Evolutionary conservation across 176 grass and related monocot species (phyloP).

Genomic region (Olyra latifolia): DNA sequence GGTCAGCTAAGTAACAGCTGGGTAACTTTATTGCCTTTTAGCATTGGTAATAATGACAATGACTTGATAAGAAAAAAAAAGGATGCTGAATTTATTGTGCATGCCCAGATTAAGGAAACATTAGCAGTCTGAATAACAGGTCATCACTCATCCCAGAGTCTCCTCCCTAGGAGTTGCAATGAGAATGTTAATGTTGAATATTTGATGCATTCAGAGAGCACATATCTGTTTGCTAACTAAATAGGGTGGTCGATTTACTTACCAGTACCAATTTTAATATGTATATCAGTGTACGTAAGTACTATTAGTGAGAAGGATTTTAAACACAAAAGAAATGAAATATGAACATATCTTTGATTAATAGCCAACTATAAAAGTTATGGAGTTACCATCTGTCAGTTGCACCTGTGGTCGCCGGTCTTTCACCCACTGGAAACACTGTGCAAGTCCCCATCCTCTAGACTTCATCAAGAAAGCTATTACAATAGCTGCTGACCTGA

Average conservation of each 20-base stretch:
- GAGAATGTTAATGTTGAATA: neutral
- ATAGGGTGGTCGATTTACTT: neutral
- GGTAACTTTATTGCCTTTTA: neutral
- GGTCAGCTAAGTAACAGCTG: neutral
- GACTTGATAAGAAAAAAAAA: neutral
- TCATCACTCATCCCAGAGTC: neutral
- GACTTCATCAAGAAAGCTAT: conserved; percentile 77
- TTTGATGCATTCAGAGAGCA: neutral
- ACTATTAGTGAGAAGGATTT: neutral
- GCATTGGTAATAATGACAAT: neutral
- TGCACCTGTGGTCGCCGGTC: conserved; percentile 53
- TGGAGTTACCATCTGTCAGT: conserved; percentile 59
- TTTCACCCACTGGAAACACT: conserved; percentile 75
- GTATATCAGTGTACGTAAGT: neutral
- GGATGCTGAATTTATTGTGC: neutral
- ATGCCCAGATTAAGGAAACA: neutral
- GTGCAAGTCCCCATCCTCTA: conserved; percentile 64
- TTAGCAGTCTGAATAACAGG: conserved; percentile 5
- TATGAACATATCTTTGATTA: conserved; percentile 3
- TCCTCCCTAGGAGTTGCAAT: neutral
- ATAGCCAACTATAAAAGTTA: conserved; percentile 18
- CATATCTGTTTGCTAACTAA: conserved; percentile 11
- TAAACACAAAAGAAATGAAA: neutral
- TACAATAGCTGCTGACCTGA: conserved; percentile 72
- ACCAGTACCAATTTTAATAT: neutral